Percentiles rank a stretch among this genome's conserved stretches.
These are phyloP conservation scores for Nymphaea colorata DNA, from an alignment of 164 flowering plant species.

Conservation along the genomic window DNA sequence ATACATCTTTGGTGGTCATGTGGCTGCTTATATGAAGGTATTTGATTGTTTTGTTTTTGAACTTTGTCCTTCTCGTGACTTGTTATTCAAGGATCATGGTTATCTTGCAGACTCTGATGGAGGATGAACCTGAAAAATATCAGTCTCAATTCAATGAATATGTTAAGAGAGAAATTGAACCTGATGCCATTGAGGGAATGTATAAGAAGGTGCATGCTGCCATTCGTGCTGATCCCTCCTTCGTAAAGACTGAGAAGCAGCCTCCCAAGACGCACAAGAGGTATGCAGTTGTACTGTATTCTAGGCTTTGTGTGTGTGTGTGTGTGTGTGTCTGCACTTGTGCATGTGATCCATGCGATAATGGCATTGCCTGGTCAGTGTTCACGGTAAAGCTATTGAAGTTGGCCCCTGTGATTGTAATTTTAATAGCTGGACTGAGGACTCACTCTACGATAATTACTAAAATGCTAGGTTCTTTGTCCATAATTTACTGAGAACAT, in stretches of 20 bases:
- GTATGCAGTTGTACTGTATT: conserved; percentile 4
- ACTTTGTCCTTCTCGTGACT: neutral
- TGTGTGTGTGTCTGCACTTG: too few species aligned
- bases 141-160: conserved; percentile 31
- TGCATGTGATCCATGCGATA: too few species aligned
- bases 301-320: too few species aligned
- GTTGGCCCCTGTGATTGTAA: too few species aligned
- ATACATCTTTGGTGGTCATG: conserved; percentile 50
- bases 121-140: conserved; percentile 34
- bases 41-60: neutral
- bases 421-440: too few species aligned
- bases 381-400: too few species aligned
- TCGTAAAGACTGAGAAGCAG: conserved; percentile 18
- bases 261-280: conserved; percentile 27
- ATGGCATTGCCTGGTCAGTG: too few species aligned
- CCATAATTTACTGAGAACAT: too few species aligned
- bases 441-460: too few species aligned
- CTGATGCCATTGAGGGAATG: conserved; percentile 21
- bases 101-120: conserved; percentile 15
- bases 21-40: conserved; percentile 43
- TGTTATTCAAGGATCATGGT: neutral
- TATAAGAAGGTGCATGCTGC: conserved; percentile 35
- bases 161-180: conserved; percentile 19
- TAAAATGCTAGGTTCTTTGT: too few species aligned
- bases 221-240: conserved; percentile 27